A percentile compares a stretch with the other conserved stretches of the same genome.
Evolutionary conservation across 805 yeast species (phyloP).

Genomic region (Komagataella ulmi): DNA sequence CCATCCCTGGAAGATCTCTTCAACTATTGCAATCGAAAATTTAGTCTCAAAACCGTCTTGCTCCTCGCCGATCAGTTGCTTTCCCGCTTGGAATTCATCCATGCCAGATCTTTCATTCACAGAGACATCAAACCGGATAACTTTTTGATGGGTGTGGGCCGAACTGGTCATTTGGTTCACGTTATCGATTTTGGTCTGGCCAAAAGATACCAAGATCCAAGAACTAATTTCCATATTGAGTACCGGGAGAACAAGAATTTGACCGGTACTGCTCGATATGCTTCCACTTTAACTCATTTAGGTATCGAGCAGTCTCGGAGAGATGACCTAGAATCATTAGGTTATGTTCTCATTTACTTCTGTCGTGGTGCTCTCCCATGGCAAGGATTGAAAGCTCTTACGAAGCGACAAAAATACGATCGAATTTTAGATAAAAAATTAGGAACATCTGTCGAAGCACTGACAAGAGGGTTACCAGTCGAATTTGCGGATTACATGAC

Average conservation of each 20-base stretch:
- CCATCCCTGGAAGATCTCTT: slow-evolving; percentile 92
- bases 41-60: slow-evolving; percentile 85
- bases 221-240: slow-evolving; percentile 89
- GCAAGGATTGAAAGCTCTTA: slow-evolving; percentile 97
- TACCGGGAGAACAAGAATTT: slow-evolving; percentile 92
- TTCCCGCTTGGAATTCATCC: slow-evolving; percentile 89
- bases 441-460: slow-evolving; percentile 73
- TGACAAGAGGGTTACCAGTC: slow-evolving; percentile 84
- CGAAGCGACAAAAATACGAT: slow-evolving; percentile 94
- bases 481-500: slow-evolving; percentile 83
- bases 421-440: slow-evolving; percentile 91
- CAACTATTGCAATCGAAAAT: slow-evolving; percentile 90
- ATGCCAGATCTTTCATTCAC: slow-evolving; percentile 84
- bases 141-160: slow-evolving; percentile 79
- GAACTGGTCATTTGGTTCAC: slow-evolving; percentile 89
- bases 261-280: slow-evolving; percentile 97
- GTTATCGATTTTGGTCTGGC: slow-evolving; percentile 92
- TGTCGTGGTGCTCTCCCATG: slow-evolving; percentile 95
- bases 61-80: slow-evolving; percentile 88
- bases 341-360: slow-evolving; percentile 88
- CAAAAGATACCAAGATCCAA: slow-evolving; percentile 86
- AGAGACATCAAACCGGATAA: slow-evolving; percentile 79
- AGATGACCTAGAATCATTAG: slow-evolving; percentile 91
- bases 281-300: slow-evolving; percentile 87
- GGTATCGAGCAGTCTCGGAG: slow-evolving; percentile 96